These are phyloP conservation scores for Cladochytrium replicatum DNA, from an alignment of 192 early-diverging fungal species.

Conservation along the genomic window DNA sequence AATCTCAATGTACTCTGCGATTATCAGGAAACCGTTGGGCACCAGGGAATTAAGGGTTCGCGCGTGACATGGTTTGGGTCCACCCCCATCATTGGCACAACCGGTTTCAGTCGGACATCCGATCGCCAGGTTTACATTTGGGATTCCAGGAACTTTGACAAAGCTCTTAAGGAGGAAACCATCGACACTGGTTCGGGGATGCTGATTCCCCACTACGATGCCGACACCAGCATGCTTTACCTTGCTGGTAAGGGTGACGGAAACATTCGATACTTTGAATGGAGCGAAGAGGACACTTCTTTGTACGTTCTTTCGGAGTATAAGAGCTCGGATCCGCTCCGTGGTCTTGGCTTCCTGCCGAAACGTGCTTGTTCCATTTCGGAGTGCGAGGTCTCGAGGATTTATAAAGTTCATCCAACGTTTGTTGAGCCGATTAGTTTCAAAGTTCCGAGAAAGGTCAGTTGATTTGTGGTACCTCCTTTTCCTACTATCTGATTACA, in stretches of 20 bases:
- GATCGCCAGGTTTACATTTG: conserved; percentile 94
- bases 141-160: conserved; percentile 58
- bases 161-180: conserved; percentile 62
- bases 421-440: conserved; percentile 94
- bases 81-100: conserved; percentile 69
- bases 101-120: conserved; percentile 86
- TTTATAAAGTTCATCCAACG: conserved; percentile 85
- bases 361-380: conserved; percentile 80
- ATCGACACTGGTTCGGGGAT: conserved; percentile 91
- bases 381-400: conserved; percentile 85
- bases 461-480: too few relatives aligned
- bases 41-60: conserved; percentile 95
- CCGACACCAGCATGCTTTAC: conserved; percentile 81
- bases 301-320: conserved; percentile 80
- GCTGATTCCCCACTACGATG: conserved; percentile 95
- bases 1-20: not conserved
- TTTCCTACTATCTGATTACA: conserved; percentile 2
- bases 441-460: conserved; percentile 88
- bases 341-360: conserved; percentile 87
- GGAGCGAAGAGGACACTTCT: conserved; percentile 75
- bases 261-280: conserved; percentile 98
- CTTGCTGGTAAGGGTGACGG: conserved; percentile 98
- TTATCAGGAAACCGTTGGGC: conserved; percentile 62
- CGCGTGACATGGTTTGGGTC: conserved; percentile 86
- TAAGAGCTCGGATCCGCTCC: conserved; percentile 82